Evolutionary conservation across 75 land plant species (phyloP).

Genomic region (Pinus tabuliformis): DNA sequence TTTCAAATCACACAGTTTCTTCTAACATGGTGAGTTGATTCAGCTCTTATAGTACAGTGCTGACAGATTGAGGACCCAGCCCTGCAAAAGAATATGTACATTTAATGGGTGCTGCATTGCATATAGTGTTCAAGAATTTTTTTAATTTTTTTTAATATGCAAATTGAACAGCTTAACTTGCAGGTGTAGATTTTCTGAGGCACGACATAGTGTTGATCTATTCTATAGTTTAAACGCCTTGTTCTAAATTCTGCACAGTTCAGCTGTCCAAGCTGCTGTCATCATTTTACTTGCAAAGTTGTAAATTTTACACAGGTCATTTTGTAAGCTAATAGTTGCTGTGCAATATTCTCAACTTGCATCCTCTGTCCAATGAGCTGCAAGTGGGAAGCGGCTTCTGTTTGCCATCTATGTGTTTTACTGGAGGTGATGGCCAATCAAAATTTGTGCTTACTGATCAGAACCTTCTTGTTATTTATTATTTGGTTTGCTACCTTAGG

Average conservation of each 20-base stretch:
- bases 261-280: constrained; percentile 4
- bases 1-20: constrained; percentile 3
- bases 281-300: neutral
- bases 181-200: constrained; percentile 2
- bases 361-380: neutral
- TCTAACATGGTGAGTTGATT: constrained; percentile 8
- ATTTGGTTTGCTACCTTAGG: neutral
- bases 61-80: neutral
- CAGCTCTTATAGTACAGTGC: constrained; percentile 4
- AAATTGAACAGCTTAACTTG: neutral
- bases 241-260: neutral
- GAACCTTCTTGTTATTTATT: too few relatives aligned
- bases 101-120: constrained; percentile 2
- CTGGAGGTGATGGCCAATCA: neutral
- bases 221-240: neutral
- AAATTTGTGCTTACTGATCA: neutral
- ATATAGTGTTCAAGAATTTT: constrained; percentile 2
- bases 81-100: constrained; percentile 6
- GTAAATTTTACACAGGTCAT: constrained; percentile 1
- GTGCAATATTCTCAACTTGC: neutral
- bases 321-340: neutral
- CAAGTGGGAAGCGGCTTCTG: neutral
- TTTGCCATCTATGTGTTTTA: neutral
- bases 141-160: neutral
- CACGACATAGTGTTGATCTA: neutral